Evolutionary conservation across 2,329 filamentous ascomycete species (phyloP).

Genomic region (Fusarium papillatum): DNA sequence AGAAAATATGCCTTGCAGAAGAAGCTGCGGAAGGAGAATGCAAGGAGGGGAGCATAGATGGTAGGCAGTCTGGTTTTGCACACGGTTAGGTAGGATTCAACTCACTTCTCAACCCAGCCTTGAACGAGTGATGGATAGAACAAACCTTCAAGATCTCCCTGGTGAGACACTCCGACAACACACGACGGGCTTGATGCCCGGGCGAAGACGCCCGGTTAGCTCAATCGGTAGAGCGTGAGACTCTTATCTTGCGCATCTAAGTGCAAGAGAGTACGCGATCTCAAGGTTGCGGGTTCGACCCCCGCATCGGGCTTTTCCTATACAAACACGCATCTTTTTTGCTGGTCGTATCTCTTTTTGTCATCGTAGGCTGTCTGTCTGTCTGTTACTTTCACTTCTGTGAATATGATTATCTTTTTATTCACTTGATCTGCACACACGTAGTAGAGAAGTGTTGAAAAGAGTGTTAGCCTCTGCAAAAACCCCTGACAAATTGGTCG

Average conservation of each 20-base stretch:
- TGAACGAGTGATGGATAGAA: not conserved
- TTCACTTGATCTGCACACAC: not conserved
- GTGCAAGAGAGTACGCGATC: conserved; percentile 50
- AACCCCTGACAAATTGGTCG: not conserved
- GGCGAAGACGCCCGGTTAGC: conserved; percentile 37
- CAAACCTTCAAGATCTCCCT: not conserved
- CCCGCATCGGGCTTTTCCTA: conserved; percentile 52
- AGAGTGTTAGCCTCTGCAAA: not conserved
- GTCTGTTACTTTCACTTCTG: not conserved
- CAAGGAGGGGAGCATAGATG: not conserved
- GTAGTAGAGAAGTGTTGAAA: not conserved
- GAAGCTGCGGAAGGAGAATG: not conserved
- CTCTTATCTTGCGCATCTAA: conserved; percentile 58
- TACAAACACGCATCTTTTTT: not conserved
- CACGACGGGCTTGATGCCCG: not conserved
- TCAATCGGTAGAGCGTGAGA: conserved; percentile 72
- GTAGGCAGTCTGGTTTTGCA: not conserved
- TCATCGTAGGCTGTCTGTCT: too few relatives aligned
- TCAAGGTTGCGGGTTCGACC: conserved; percentile 70
- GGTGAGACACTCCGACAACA: not conserved
- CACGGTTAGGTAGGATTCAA: too few relatives aligned
- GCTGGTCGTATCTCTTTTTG: not conserved
- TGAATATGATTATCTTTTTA: not conserved
- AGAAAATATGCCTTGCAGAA: not conserved
- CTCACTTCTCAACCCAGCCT: not conserved